Evolutionary conservation across 805 yeast species (phyloP).

Genomic region (Candida nanaspora): DNA sequence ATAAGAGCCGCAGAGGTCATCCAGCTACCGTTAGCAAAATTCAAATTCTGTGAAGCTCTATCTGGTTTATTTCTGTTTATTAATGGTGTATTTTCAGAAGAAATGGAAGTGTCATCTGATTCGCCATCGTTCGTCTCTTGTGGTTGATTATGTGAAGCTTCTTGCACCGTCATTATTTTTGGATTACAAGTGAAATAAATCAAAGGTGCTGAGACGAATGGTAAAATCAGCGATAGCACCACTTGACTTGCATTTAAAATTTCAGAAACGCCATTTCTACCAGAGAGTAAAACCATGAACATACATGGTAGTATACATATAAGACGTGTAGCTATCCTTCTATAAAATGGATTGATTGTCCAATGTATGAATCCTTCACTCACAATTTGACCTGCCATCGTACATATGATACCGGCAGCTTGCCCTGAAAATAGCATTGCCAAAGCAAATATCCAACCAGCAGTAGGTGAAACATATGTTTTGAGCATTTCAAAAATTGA

Average conservation of each 20-base stretch:
- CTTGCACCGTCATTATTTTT: constrained; percentile 56
- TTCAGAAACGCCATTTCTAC: constrained; percentile 60
- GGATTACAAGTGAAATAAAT: constrained; percentile 72
- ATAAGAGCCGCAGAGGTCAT: constrained; percentile 42
- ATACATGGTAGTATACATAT: constrained; percentile 81
- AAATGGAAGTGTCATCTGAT: constrained; percentile 8
- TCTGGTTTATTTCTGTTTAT: not conserved
- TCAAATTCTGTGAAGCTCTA: constrained; percentile 19
- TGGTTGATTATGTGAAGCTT: not conserved
- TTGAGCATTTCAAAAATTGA: constrained; percentile 64
- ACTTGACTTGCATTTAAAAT: constrained; percentile 87
- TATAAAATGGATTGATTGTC: constrained; percentile 72
- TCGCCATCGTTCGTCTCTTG: constrained; percentile 9
- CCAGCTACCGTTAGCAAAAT: constrained; percentile 58
- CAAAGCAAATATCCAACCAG: constrained; percentile 78
- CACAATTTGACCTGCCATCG: constrained; percentile 89
- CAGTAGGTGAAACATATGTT: constrained; percentile 57
- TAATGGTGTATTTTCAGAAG: constrained; percentile 3
- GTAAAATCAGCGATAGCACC: constrained; percentile 71
- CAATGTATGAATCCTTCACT: constrained; percentile 86
- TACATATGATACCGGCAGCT: constrained; percentile 88
- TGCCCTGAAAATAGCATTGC: constrained; percentile 83
- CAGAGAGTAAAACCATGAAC: constrained; percentile 61
- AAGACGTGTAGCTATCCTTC: constrained; percentile 70
- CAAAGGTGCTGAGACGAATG: constrained; percentile 80